Conservation (phyloP, 768 basidiomycete genomes). For the Galerina sulciceps region DNA sequence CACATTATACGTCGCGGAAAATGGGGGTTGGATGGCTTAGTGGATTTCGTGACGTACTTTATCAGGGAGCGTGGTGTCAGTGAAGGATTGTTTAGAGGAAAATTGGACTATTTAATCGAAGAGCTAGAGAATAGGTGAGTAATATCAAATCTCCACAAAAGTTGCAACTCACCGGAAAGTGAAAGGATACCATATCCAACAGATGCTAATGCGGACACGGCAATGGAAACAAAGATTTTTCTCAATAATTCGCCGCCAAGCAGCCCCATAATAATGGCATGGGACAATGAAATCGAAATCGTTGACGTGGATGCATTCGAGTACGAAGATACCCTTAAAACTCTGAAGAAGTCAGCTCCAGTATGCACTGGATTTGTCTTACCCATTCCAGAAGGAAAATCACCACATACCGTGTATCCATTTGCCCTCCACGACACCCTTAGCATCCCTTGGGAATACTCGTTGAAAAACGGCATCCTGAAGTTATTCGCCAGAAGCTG, state of each 20-base stretch:
- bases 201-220: neutral
- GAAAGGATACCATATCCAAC: neutral
- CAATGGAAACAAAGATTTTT: neutral
- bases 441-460: no score
- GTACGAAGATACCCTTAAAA: neutral
- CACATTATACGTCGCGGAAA: constrained; percentile 17
- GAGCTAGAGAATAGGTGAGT: constrained; percentile 11
- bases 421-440: neutral
- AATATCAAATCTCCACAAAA: neutral
- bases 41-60: constrained; percentile 25
- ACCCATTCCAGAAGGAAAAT: neutral
- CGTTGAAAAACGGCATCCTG: no score
- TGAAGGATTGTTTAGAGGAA: constrained; percentile 28
- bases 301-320: neutral
- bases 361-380: neutral
- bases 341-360: neutral
- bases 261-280: no score
- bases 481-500: neutral
- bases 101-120: constrained; percentile 21
- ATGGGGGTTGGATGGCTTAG: constrained; percentile 25
- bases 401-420: neutral
- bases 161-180: neutral
- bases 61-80: constrained; percentile 19
- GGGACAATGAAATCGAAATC: neutral
- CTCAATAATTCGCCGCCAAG: neutral